Percentiles rank a stretch among this genome's conserved stretches.
Conservation (phyloP, 2,329 filamentous ascomycete species). For the Aspergillus sp. region DNA sequence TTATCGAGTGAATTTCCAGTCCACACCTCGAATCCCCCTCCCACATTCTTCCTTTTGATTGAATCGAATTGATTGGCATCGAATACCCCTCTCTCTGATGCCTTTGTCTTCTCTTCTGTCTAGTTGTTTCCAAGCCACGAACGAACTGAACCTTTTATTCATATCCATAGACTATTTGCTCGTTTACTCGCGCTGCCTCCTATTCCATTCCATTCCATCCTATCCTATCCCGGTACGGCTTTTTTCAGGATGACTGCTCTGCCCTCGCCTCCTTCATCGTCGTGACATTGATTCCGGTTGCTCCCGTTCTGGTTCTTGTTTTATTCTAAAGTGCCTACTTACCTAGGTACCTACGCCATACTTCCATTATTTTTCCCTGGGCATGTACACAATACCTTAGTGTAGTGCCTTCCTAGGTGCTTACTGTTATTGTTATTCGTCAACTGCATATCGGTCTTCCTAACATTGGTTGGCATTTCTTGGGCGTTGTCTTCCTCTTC, state of each 20-base stretch:
- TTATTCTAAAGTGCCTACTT: neutral
- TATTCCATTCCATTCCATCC: too few relatives aligned
- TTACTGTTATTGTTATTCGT: neutral
- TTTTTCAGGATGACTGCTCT: neutral
- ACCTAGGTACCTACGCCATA: neutral
- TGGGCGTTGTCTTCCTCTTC: conserved; percentile 8
- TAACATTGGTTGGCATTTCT: conserved; percentile 18
- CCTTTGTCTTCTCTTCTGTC: neutral
- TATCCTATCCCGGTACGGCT: neutral
- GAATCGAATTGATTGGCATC: neutral
- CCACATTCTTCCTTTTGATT: neutral
- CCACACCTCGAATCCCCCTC: neutral
- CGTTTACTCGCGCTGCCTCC: too few relatives aligned
- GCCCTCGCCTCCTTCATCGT: neutral
- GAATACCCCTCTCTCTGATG: conserved; percentile 4
- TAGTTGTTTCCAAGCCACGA: conserved; percentile 3
- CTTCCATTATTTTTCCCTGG: neutral
- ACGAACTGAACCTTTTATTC: neutral
- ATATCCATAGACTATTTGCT: conserved; percentile 16
- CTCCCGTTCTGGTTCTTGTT: neutral
- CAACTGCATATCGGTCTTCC: conserved; percentile 15
- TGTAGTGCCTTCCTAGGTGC: neutral
- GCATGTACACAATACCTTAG: conserved; percentile 9
- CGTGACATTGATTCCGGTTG: neutral
- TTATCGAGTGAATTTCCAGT: neutral